Percentiles rank a stretch among this genome's conserved stretches.
Evolutionary conservation across 768 basidiomycete species (phyloP).

Genomic region (Naganishia vishniacii): DNA sequence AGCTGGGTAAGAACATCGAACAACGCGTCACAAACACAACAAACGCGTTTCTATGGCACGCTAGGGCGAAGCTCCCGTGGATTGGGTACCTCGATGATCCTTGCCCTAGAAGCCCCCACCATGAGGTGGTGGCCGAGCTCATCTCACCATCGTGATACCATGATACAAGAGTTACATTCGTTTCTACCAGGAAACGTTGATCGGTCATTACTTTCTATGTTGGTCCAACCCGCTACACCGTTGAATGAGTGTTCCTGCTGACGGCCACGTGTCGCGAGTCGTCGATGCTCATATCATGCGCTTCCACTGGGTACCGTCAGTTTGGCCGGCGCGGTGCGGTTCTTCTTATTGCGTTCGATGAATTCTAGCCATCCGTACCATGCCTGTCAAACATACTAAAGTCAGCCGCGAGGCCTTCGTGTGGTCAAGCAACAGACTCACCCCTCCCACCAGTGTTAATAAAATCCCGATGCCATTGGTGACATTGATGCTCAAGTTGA

Average conservation of each 20-base stretch:
- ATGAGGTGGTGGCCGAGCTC: too few relatives aligned
- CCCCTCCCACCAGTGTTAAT: slow-evolving; percentile 76
- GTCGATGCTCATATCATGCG: neutral
- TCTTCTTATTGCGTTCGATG: slow-evolving; percentile 32
- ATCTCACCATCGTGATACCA: neutral
- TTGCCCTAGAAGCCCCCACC: too few relatives aligned
- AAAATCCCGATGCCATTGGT: slow-evolving; percentile 76
- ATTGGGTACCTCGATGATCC: too few relatives aligned
- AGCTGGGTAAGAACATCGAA: neutral
- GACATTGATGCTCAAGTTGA: slow-evolving; percentile 71
- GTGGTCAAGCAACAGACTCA: neutral
- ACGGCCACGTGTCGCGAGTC: too few relatives aligned
- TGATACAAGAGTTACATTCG: too few relatives aligned
- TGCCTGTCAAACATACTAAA: slow-evolving; percentile 20
- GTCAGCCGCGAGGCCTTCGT: neutral
- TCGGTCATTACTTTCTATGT: too few relatives aligned
- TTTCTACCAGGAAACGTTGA: too few relatives aligned
- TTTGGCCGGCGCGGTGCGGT: neutral
- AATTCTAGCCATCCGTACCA: slow-evolving; percentile 40
- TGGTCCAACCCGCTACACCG: too few relatives aligned
- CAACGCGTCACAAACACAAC: slow-evolving; percentile 5
- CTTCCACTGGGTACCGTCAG: neutral
- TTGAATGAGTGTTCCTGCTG: too few relatives aligned
- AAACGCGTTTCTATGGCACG: slow-evolving; percentile 1
- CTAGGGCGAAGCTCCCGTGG: neutral